Evolutionary conservation across 2,329 filamentous ascomycete genomes (phyloP), one percentile per base, ranked within the genome.

Genomic region (Botrytis cinerea): DNA sequence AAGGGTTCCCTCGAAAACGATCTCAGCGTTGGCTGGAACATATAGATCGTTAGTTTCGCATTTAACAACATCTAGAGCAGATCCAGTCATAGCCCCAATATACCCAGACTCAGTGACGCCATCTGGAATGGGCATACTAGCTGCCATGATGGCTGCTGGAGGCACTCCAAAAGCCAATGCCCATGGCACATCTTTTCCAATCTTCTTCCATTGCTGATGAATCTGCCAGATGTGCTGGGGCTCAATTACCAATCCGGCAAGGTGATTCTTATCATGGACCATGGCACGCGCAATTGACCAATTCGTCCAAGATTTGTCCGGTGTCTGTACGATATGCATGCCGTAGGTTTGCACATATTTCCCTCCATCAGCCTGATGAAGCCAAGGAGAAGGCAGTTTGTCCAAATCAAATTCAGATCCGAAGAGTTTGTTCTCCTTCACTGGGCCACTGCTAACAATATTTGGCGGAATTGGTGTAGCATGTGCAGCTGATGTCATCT

Each of bases 331-430:
- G 16, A 87, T 78, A 68, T 87, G 82, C 78, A 87, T 85, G 2
- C 86, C 86, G 71, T 84, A 85, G 0, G 85, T 87, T 74, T 86
- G 85, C 35, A 87, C 78, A 73, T 87, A 87, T 71, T 84, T 85
- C 0, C 86, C 86, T 0, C 86, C 85, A 72, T 87, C 86, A 0
- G 78, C 76, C 73, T 83, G 72, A 76, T 87, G 84, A 0, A 87
- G 78, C 20, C 82, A 68, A 0, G 85, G 86, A 0, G 80, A 81
- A 0, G 86, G 84, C 0, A 86, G 78, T 20, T 76, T 77, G 0
- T 78, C 82, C 0, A 87, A 80, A 76, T 86, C 84, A 67, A 87
- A 81, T 22, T 85, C 78, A 25, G 81, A 80, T 0, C 78, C 81
- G 0, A 78, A 75, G 1, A 86, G 73, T 18, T 77, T 80, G 73